phyloP scores from a whole-genome alignment of 2,329 filamentous ascomycete species.

The Phaeomoniella chlamydospora region DNA sequence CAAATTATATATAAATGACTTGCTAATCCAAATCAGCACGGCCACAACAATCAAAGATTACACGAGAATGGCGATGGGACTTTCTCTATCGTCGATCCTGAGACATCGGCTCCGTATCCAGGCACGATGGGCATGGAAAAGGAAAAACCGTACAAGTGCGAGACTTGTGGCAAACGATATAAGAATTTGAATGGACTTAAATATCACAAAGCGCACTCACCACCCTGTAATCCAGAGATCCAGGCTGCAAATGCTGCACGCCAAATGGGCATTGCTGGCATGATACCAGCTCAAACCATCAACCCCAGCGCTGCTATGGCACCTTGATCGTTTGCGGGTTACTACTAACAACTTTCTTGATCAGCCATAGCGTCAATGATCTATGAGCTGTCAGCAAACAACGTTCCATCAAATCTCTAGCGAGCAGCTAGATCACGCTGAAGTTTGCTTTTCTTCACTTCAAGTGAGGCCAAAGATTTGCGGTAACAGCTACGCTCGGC shows the following conservation, averaged over 20 bases:
- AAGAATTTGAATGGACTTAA: conserved; percentile 98
- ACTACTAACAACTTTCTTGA: too few relatives aligned
- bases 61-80: conserved; percentile 95
- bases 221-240: conserved; percentile 77
- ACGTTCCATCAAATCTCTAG: too few relatives aligned
- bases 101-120: conserved; percentile 85
- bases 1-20: conserved; percentile 14
- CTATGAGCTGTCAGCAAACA: too few relatives aligned
- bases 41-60: conserved; percentile 90
- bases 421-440: too few relatives aligned
- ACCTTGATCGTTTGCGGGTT: too few relatives aligned
- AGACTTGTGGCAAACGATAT: conserved; percentile 93
- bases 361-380: too few relatives aligned
- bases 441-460: too few relatives aligned
- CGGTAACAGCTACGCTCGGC: too few relatives aligned
- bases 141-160: conserved; percentile 96
- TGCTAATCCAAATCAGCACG: conserved; percentile 40
- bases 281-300: background rate
- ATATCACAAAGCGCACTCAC: conserved; percentile 79
- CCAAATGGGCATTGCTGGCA: background rate
- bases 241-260: conserved; percentile 17
- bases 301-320: background rate
- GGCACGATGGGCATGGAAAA: conserved; percentile 99
- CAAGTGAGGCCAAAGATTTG: too few relatives aligned
- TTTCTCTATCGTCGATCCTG: conserved; percentile 94